Evolutionary conservation across 1,284 basidiomycete species (phyloP), one percentile per base, ranked within the genome.

Genomic region (Somion occarium): DNA sequence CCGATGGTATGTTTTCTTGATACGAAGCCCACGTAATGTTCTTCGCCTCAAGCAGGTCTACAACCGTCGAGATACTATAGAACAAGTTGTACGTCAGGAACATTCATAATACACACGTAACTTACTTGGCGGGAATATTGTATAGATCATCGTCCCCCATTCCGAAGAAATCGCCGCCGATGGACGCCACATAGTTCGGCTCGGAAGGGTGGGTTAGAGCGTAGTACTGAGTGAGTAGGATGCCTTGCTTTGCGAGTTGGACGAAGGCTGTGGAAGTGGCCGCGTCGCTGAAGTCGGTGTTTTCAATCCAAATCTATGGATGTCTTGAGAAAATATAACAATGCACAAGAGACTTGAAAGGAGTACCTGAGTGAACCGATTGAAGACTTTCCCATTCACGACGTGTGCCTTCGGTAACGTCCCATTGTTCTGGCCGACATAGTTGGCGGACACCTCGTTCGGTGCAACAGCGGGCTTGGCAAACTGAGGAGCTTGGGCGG

Each of bases 151-250:
- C 83, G 51, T 73, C 72, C 9, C 58, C 62, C 58, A 79, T 66
- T 23, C 83, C 84, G 43, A 69, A 85, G 63, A 81, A 84, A 58
- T 81, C 77, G 45, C 84, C 85, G 19, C 73, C 73, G 3, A 72
- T 71, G 0, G 68, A 58, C 2, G 73, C 70, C 30, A 80, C 56
- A 55, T 82, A 85, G 58, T 85, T 83, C 18, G 84, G 83, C 63
- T 86, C 76, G 1, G 80, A 82, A 13, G 82, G 72, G 59, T 86
- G 83, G 1, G 85, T 85, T 26, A 85, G 56, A 0, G 69, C 79
- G 57, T 79, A 79, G 65, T 75, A 84, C 38, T 73, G 66, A 25
- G 69, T 69, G 30, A 87, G 68, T 3, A 73, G 61, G 50, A 86
- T 68, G 13, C 82, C 82, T 58, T 82, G 67, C 48, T 69, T 62